These are phyloP conservation scores for Dichotomopilus funicola DNA, from an alignment of 2,329 filamentous ascomycete species.

Conservation along the genomic window DNA sequence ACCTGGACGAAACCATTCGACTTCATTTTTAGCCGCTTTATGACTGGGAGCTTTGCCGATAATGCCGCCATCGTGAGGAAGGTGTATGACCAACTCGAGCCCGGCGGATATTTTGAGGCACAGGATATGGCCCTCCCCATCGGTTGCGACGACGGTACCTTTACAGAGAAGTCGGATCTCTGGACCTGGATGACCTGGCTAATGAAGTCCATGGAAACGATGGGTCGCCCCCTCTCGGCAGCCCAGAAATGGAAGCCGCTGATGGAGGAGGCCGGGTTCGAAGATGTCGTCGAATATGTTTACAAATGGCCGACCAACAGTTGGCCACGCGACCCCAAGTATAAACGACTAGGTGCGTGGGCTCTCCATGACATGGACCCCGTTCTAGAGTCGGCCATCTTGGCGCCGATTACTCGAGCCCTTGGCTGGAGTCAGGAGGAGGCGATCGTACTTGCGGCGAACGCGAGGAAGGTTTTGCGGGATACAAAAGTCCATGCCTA, in stretches of 20 bases:
- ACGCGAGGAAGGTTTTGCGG: constrained; percentile 10
- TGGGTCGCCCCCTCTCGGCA: neutral
- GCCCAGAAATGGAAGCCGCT: constrained; percentile 12
- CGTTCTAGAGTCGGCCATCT: constrained; percentile 1
- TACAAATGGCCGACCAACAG: constrained; percentile 27
- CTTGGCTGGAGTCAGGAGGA: constrained; percentile 26
- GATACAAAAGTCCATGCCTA: constrained; percentile 17
- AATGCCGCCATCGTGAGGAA: constrained; percentile 9
- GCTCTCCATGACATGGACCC: constrained; percentile 7
- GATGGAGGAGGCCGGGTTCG: constrained; percentile 23
- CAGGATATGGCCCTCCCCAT: neutral
- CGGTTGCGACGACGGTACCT: neutral
- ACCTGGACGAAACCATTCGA: constrained; percentile 17
- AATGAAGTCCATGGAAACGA: constrained; percentile 3
- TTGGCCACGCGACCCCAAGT: constrained; percentile 24
- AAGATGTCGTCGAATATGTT: constrained; percentile 21
- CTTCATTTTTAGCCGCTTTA: constrained; percentile 18
- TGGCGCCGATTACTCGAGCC: constrained; percentile 26
- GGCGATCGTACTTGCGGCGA: constrained; percentile 22
- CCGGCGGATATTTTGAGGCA: neutral
- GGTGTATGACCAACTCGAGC: constrained; percentile 4
- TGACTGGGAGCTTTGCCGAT: constrained; percentile 16
- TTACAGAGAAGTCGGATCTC: neutral
- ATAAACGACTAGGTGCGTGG: constrained; percentile 25
- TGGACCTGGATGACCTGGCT: neutral